Conservation (phyloP, 2,329 filamentous ascomycete genomes). For the Daldinia sp. region DNA sequence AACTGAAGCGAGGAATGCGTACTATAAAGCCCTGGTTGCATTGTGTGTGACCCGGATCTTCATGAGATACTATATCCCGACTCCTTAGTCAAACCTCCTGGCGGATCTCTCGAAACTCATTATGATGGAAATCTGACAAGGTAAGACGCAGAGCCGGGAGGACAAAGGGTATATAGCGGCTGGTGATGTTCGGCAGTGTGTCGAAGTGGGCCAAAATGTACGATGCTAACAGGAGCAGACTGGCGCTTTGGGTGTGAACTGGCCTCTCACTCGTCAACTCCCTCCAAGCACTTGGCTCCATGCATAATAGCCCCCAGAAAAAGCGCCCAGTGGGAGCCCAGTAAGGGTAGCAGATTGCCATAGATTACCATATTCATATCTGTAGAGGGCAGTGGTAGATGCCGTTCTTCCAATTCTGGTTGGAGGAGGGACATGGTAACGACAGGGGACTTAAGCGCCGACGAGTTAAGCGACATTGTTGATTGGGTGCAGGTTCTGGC, state of each 20-base stretch:
- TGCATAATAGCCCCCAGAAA: constrained; percentile 51
- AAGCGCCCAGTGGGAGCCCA: constrained; percentile 53
- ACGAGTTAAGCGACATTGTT: constrained; percentile 34
- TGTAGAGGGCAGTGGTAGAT: constrained; percentile 35
- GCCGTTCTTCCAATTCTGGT: constrained; percentile 42
- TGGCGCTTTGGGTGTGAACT: constrained; percentile 53
- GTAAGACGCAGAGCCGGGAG: constrained; percentile 53
- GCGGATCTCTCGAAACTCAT: constrained; percentile 60
- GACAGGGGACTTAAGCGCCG: constrained; percentile 47
- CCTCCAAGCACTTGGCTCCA: constrained; percentile 47
- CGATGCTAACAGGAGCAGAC: constrained; percentile 46
- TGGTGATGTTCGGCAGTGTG: constrained; percentile 58
- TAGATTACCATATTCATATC: constrained; percentile 42
- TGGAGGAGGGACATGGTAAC: constrained; percentile 41
- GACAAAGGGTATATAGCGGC: constrained; percentile 65
- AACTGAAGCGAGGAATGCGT: constrained; percentile 42
- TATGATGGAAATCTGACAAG: constrained; percentile 57
- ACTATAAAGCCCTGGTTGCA: constrained; percentile 48
- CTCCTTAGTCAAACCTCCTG: constrained; percentile 52
- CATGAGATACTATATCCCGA: constrained; percentile 41
- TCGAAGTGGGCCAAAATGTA: constrained; percentile 47
- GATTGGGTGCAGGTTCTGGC: constrained; percentile 42
- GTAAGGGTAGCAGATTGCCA: constrained; percentile 44
- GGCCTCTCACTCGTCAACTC: constrained; percentile 54
- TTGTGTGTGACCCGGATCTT: constrained; percentile 47